Evolutionary conservation across 208 protist genomes (phyloP), one percentile per base, ranked within the genome.

Genomic region (Leishmania mexicana): DNA sequence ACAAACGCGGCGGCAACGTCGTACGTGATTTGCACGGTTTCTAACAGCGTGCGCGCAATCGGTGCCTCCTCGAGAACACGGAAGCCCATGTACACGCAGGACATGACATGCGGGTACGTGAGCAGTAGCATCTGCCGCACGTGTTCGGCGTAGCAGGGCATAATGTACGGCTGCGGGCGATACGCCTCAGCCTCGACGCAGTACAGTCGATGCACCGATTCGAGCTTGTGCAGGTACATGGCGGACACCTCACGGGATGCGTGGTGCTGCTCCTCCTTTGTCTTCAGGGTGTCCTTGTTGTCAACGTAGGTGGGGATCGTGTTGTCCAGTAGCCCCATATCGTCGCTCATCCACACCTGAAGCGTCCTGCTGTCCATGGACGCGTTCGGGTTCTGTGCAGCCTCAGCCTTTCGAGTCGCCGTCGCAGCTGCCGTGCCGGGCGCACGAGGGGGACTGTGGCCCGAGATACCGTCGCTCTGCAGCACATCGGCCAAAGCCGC

Each of bases 111-210:
- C 31, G 93, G 92, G 75, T 94, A 96, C 11, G 89, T 73, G 76
- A 87, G 85, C 35, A 96, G 76, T 2, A 97, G 79, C 78, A 97
- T 93, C 72, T 92, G 90, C 31, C 90, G 93, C 57, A 95, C 89
- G 68, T 97, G 94, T 76, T 96, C 89, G 0, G 94, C 94, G 83
- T 97, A 96, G 85, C 94, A 88, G 47, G 94, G 93, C 79, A 92
- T 79, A 53, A 90, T 75, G 83, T 97, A 97, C 13, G 94, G 93
- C 81, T 95, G 90, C 65, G 85, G 83, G 51, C 75, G 81, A 62
- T 89, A 88, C 7, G 88, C 84, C n/a, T 87, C 77, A 1, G 83
- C 76, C 42, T 89, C 85, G 81, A 83, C 70, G 71, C 83, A 89
- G 72, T 91, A 87, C 45, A 79, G 60, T 17, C 87, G 88, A 79